These are phyloP conservation scores for Trichothecium roseum DNA, from an alignment of 2,329 filamentous ascomycete genomes.

Conservation along the genomic window DNA sequence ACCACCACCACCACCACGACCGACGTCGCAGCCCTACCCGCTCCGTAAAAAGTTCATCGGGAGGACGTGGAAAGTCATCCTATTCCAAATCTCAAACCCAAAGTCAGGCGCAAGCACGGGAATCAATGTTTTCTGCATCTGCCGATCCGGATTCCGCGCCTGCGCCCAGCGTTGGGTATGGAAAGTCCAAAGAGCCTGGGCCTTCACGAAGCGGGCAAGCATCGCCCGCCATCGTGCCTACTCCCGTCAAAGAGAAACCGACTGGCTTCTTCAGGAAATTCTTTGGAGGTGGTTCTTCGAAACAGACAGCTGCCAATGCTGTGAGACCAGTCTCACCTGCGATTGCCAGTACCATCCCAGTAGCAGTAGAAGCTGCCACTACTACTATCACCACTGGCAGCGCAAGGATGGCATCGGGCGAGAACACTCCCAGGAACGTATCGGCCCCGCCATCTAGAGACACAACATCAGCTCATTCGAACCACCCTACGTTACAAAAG, in stretches of 20 bases:
- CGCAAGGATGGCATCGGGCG: slow-evolving; percentile 26
- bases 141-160: slow-evolving; percentile 38
- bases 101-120: slow-evolving; percentile 8
- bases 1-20: no score
- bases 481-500: slow-evolving; percentile 58
- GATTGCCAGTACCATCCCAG: not conserved
- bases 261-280: slow-evolving; percentile 84
- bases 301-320: slow-evolving; percentile 27
- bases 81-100: slow-evolving; percentile 9
- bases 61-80: slow-evolving; percentile 15
- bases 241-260: slow-evolving; percentile 59
- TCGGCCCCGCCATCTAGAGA: slow-evolving; percentile 41
- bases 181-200: slow-evolving; percentile 42
- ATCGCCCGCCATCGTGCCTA: slow-evolving; percentile 34
- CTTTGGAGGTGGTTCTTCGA: slow-evolving; percentile 61
- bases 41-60: slow-evolving; percentile 41
- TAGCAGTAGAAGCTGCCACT: no score
- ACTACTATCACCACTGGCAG: not conserved
- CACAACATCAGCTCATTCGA: slow-evolving; percentile 28
- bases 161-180: slow-evolving; percentile 47
- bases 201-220: no score
- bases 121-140: slow-evolving; percentile 14
- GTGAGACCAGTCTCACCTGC: slow-evolving; percentile 2
- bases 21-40: slow-evolving; percentile 45
- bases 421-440: slow-evolving; percentile 23